These are phyloP conservation scores for Penicillium alfredii DNA, from an alignment of 495 filamentous ascomycete genomes.

Conservation along the genomic window DNA sequence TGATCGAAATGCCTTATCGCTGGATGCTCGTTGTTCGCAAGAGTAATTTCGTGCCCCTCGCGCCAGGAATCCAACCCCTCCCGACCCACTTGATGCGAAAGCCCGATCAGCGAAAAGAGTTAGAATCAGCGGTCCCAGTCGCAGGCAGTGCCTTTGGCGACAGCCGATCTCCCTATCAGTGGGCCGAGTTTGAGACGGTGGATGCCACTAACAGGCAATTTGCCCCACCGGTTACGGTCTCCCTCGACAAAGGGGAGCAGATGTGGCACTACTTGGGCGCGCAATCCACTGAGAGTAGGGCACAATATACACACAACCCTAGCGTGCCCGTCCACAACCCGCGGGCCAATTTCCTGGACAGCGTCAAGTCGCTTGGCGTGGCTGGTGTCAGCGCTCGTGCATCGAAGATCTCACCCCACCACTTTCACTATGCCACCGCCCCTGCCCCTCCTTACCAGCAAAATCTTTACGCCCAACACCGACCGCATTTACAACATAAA, in stretches of 20 bases:
- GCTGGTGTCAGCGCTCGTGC: conserved; percentile 21
- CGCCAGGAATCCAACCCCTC: conserved; percentile 52
- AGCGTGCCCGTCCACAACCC: conserved; percentile 51
- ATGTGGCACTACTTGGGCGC: conserved; percentile 88
- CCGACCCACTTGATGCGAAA: conserved; percentile 52
- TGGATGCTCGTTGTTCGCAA: conserved; percentile 51
- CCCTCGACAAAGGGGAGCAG: conserved; percentile 62
- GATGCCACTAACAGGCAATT: conserved; percentile 35
- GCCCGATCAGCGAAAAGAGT: conserved; percentile 39
- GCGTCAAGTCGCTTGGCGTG: conserved; percentile 42
- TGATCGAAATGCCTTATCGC: conserved; percentile 49
- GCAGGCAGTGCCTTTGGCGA: conserved; percentile 56
- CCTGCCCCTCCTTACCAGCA: conserved; percentile 29
- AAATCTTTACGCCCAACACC: conserved; percentile 27
- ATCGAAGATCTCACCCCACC: conserved; percentile 36
- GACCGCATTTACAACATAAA: conserved; percentile 17
- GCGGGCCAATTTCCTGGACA: conserved; percentile 54
- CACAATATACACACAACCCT: conserved; percentile 84
- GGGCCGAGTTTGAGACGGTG: conserved; percentile 75
- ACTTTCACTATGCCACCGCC: conserved; percentile 26
- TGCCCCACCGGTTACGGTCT: conserved; percentile 53
- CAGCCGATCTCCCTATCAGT: conserved; percentile 52
- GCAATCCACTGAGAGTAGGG: conserved; percentile 83
- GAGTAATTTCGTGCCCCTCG: conserved; percentile 44
- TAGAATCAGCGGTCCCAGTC: conserved; percentile 47